Base-by-base conservation (phyloP, 306 rosid species). In the Parietaria judaica region DNA sequence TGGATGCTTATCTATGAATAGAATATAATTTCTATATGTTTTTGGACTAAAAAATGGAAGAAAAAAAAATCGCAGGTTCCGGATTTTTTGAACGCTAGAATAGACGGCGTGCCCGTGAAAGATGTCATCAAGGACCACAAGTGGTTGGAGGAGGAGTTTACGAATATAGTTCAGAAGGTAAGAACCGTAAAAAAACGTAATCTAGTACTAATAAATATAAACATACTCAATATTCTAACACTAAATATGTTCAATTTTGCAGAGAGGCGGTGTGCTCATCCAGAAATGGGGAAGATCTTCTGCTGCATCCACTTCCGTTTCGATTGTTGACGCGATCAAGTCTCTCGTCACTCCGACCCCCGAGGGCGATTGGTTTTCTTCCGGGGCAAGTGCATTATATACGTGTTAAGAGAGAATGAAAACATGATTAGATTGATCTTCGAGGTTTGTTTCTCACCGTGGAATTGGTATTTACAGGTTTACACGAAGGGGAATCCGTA, bases 231-330 rank as follows among this genome's bases (percentile, higher is more conserved):
- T 41, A 41, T 45, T 48, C 37, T 17, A 68, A 71, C 74, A 5
- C 50, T 61, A 69, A 57, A 59, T 44, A 14, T 17, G 23, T 74
- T 59, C 52, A 4, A 57, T 67, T 62, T 75, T 72, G 43, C 78
- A 92, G 99, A 88, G 99, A 79, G 99, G 99, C 56, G 96, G 99
- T 7, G 80, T 50, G 66, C 90, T 92, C 56, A 92, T 88, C 59
- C 11, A 88, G 63, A 92, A 92, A 73, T 92, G 99, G 99, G 99
- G 99, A 67, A 82, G 99, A 84, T 92, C 99, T 6, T 92, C 99
- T 44, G 99, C 99, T 69, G 99, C 99, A 68, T 92, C 99, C 50
- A 92, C 99, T 70, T 34, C 96, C 41, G 94, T 86, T 48, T 92
- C 99, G 3, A 76, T 88, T 60, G 94, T 74, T 41, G 99, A 92